These are phyloP conservation scores for Mycena polygramma DNA, from an alignment of 768 basidiomycete genomes.

Conservation along the genomic window DNA sequence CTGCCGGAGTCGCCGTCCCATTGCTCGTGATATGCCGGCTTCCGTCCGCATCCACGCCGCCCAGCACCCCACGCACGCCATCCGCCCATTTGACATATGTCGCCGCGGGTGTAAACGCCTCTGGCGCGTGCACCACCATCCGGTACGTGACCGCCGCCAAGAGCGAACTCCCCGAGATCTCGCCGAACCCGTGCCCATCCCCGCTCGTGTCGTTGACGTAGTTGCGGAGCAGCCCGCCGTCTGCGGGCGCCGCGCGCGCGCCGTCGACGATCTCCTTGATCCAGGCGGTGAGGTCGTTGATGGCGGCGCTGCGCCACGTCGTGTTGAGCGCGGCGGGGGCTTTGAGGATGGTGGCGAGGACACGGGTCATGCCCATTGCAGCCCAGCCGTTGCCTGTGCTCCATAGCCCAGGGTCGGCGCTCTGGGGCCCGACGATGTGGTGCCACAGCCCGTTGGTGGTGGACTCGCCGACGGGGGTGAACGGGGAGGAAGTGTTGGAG, in stretches of 20 bases:
- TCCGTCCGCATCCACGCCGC: not conserved
- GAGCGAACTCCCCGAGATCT: conserved; percentile 57
- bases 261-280: conserved; percentile 62
- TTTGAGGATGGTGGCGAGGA: conserved; percentile 59
- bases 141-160: conserved; percentile 55
- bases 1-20: conserved; percentile 52
- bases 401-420: conserved; percentile 35
- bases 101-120: conserved; percentile 24
- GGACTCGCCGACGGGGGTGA: conserved; percentile 21
- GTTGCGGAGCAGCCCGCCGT: conserved; percentile 55
- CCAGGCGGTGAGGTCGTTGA: conserved; percentile 46
- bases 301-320: conserved; percentile 43
- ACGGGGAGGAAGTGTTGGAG: conserved; percentile 43
- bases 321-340: conserved; percentile 47
- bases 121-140: conserved; percentile 41
- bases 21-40: conserved; percentile 42
- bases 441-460: conserved; percentile 49
- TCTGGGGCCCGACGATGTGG: conserved; percentile 45
- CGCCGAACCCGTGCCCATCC: conserved; percentile 53
- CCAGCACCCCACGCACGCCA: conserved; percentile 38
- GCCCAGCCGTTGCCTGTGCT: conserved; percentile 40
- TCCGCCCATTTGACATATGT: conserved; percentile 45
- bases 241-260: conserved; percentile 47
- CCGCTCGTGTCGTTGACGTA: conserved; percentile 49
- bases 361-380: conserved; percentile 38